These are phyloP conservation scores for Claviceps fusiformis DNA, from an alignment of 2,329 filamentous ascomycete genomes.

Conservation along the genomic window DNA sequence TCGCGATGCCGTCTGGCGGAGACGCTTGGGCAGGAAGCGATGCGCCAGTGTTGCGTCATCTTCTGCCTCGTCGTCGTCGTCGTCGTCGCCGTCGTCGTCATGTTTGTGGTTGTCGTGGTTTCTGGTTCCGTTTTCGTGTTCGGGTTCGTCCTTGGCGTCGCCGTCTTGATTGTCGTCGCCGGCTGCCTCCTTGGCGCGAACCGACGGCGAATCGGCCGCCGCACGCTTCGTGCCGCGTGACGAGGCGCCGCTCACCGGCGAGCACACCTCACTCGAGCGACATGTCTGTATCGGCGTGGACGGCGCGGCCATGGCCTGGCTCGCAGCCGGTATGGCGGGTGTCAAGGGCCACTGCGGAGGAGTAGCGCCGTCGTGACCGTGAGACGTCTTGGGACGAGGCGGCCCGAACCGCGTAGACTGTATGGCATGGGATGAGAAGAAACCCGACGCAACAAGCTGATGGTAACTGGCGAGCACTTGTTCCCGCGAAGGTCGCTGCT, in stretches of 20 bases:
- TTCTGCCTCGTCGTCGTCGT: background rate
- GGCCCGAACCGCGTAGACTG: constrained; percentile 31
- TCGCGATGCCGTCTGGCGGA: constrained; percentile 37
- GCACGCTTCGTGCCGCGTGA: constrained; percentile 38
- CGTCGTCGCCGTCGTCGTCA: background rate
- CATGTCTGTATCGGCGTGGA: constrained; percentile 6
- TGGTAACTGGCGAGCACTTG: constrained; percentile 44
- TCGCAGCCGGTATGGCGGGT: background rate
- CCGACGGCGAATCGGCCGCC: constrained; percentile 23
- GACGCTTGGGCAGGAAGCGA: constrained; percentile 24
- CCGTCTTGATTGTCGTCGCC: background rate
- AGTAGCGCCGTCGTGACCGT: constrained; percentile 6
- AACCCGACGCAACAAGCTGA: constrained; percentile 40
- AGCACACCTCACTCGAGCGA: constrained; percentile 13
- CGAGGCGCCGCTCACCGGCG: constrained; percentile 20
- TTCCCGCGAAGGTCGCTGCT: constrained; percentile 26
- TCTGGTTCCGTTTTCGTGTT: too few species aligned
- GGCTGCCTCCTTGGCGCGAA: constrained; percentile 5
- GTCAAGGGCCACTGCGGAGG: constrained; percentile 16
- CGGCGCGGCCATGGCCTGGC: constrained; percentile 1
- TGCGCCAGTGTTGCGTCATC: constrained; percentile 11
- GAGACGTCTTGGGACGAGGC: constrained; percentile 7
- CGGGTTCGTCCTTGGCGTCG: constrained; percentile 7
- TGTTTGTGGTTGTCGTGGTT: too few species aligned
- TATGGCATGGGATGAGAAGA: constrained; percentile 45